Conservation (phyloP, 106 monocot genomes). For the Acorus calamus region DNA sequence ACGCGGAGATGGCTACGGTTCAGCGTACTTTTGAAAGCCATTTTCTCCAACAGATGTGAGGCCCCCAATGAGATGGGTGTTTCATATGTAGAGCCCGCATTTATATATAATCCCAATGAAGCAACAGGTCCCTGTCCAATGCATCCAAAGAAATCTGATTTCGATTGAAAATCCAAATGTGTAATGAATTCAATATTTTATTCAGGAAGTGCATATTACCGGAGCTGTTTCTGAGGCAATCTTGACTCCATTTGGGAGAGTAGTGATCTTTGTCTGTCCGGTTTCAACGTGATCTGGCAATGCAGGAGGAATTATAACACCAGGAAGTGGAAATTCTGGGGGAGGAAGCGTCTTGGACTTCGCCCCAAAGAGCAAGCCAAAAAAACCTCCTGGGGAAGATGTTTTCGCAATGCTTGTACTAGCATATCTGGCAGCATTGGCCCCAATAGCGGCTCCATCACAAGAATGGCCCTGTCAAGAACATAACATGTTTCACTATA, state of each 20-base stretch:
- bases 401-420: slow-evolving; percentile 63
- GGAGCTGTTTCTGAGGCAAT: slow-evolving; percentile 69
- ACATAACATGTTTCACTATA: not conserved
- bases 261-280: slow-evolving; percentile 55
- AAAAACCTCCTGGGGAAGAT: slow-evolving; percentile 47
- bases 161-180: no score
- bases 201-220: slow-evolving; percentile 21
- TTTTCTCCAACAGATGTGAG: slow-evolving; percentile 56
- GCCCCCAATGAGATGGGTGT: slow-evolving; percentile 41
- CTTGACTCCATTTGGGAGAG: slow-evolving; percentile 55
- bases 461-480: slow-evolving; percentile 16
- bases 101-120: slow-evolving; percentile 62
- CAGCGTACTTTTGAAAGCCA: slow-evolving; percentile 68
- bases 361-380: slow-evolving; percentile 51
- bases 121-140: slow-evolving; percentile 44
- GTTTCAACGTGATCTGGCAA: slow-evolving; percentile 61
- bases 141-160: not conserved
- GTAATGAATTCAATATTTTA: no score
- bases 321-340: slow-evolving; percentile 54
- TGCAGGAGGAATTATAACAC: slow-evolving; percentile 39
- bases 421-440: slow-evolving; percentile 33
- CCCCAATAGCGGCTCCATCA: slow-evolving; percentile 11
- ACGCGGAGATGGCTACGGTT: slow-evolving; percentile 72
- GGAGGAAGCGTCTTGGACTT: slow-evolving; percentile 30
- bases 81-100: slow-evolving; percentile 73